Percentiles rank a stretch among this genome's conserved stretches.
Evolutionary conservation across 1,284 basidiomycete genomes (phyloP).

Genomic region (Apiotrichum domesticum): DNA sequence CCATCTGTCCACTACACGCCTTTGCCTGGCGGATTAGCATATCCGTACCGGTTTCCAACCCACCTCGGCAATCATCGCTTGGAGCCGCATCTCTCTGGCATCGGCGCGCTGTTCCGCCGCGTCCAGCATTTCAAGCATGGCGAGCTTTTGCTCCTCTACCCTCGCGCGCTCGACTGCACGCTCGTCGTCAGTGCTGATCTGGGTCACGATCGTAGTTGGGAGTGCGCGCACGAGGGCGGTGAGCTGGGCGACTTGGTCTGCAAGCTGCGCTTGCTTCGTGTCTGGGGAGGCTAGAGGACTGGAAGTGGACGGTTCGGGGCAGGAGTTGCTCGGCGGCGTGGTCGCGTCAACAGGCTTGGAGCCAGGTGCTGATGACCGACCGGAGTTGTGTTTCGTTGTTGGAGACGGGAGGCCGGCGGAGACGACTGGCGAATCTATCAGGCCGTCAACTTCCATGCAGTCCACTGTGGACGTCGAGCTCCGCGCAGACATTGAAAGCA

Average conservation of each 20-base stretch:
- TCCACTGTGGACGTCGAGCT: background rate
- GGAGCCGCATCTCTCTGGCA: conserved; percentile 13
- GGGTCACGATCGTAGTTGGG: background rate
- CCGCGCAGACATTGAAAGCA: background rate
- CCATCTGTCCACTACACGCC: conserved; percentile 15
- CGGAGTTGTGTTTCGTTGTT: background rate
- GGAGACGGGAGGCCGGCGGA: background rate
- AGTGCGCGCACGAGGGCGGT: conserved; percentile 2
- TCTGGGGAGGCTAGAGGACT: background rate
- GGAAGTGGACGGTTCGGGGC: too few species aligned
- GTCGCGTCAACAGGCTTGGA: background rate
- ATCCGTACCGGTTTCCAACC: background rate
- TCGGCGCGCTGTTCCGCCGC: conserved; percentile 10
- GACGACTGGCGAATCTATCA: background rate
- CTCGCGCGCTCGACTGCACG: background rate
- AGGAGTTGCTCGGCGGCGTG: too few species aligned
- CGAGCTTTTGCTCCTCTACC: conserved; percentile 2
- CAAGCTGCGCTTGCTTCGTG: background rate
- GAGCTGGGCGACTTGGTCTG: conserved; percentile 6
- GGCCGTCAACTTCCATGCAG: conserved; percentile 1
- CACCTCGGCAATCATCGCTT: conserved; percentile 17
- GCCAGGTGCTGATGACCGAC: background rate
- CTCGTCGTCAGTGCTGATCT: conserved; percentile 1
- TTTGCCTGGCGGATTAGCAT: conserved; percentile 11
- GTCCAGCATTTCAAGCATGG: conserved; percentile 11